phyloP scores from a whole-genome alignment of 768 basidiomycete species.

The Panaeolus cyanescens region DNA sequence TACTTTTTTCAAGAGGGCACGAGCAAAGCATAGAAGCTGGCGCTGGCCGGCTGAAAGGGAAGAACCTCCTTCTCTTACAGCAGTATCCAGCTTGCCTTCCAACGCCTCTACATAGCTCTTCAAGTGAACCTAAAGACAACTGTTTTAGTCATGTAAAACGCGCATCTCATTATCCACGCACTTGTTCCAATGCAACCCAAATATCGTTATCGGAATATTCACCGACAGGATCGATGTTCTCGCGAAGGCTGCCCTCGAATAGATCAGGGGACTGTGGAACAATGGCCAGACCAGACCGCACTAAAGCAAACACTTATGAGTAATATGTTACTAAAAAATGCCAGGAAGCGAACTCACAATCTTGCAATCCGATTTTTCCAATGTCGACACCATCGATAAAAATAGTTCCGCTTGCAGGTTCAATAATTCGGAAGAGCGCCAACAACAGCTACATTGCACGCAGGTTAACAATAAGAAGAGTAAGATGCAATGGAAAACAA shows the following conservation, averaged over 20 bases:
- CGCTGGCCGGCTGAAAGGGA: slow-evolving; percentile 86
- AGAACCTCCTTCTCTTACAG: slow-evolving; percentile 75
- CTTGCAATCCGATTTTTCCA: slow-evolving; percentile 72
- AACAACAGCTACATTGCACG: slow-evolving; percentile 57
- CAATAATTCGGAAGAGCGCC: slow-evolving; percentile 77
- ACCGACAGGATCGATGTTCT: slow-evolving; percentile 89
- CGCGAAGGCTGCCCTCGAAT: slow-evolving; percentile 73
- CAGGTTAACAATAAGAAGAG: neutral
- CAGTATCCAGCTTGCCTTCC: slow-evolving; percentile 69
- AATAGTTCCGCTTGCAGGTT: slow-evolving; percentile 68
- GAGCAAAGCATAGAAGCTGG: slow-evolving; percentile 87
- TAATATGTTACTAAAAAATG: neutral
- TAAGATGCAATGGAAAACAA: neutral
- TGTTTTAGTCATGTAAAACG: neutral
- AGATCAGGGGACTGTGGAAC: slow-evolving; percentile 80
- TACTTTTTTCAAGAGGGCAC: slow-evolving; percentile 80
- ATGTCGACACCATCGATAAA: slow-evolving; percentile 78
- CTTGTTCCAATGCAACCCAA: slow-evolving; percentile 83
- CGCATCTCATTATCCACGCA: slow-evolving; percentile 11
- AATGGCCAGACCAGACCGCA: slow-evolving; percentile 80
- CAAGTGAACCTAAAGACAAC: slow-evolving; percentile 52
- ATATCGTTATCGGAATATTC: slow-evolving; percentile 76
- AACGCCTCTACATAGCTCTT: slow-evolving; percentile 69
- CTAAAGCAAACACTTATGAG: slow-evolving; percentile 30
- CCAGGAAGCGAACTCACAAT: slow-evolving; percentile 42